Evolutionary conservation across 2,329 filamentous ascomycete genomes (phyloP), one percentile per base, ranked within the genome.

Genomic region (Nemania sp.): DNA sequence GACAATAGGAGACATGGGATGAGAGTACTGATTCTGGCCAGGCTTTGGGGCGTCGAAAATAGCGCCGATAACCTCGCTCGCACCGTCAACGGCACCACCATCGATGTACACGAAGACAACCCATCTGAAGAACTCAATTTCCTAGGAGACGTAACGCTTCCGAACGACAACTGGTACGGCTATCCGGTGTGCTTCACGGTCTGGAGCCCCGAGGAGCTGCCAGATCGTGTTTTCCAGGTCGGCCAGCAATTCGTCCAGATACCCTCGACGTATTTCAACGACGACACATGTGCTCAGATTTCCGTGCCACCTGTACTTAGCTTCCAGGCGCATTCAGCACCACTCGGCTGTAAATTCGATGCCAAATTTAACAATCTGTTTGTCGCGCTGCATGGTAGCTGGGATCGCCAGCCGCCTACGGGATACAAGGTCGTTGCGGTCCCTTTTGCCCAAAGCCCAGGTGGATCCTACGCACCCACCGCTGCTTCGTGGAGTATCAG

Each of bases 61-160:
- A 88, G 85, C 35, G 88, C 86, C 2, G 89, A 91, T 74, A 77
- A 90, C 53, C 79, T 90, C n/a, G 78, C 77, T 18, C 82, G 88
- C 45, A 77, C 81, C 51, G 82, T 84, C 32, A 74, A 82, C 18
- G 76, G 70, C 49, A 59, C 43, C 3, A 67, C 69, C 1, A 73
- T 66, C 24, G 86, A 88, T 66, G 83, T 90, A 52, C 86, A 89
- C 68, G 79, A 84, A 57, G 81, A 89, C 72, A 91, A 91, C 68
- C 89, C 89, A 0, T 88, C 85, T 5, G 89, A 92, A 73, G 87
- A 91, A 75, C 76, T 91, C 70, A 91, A 91, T 75, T 91, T 85
- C 77, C 84, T 89, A 54, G 89, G 89, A 6, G 86, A 86, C 67
- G 81, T 91, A 3, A 85, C 86, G 45, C 59, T 73, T 13, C 85